These are phyloP conservation scores for Chytridium lagenaria DNA, from an alignment of 371 early-diverging fungal genomes.

Conservation along the genomic window DNA sequence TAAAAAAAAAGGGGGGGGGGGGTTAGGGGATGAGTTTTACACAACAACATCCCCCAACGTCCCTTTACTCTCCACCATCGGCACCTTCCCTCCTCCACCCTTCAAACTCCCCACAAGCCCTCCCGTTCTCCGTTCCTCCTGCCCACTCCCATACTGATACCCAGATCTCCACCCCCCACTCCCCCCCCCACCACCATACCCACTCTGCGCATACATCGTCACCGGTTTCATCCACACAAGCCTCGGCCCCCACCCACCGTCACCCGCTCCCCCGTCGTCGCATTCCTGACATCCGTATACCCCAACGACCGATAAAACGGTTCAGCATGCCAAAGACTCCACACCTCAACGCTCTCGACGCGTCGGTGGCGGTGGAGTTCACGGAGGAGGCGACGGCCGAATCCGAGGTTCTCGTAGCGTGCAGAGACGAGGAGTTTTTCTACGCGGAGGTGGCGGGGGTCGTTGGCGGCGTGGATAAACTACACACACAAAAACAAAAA, in stretches of 20 bases:
- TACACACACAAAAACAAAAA: background rate
- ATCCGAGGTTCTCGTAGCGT: constrained; percentile 35
- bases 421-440: constrained; percentile 39
- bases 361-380: constrained; percentile 37
- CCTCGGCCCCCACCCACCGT: constrained; percentile 37
- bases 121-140: no score
- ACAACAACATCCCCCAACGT: no score
- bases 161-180: no score
- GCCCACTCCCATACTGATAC: no score
- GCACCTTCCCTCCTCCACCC: no score
- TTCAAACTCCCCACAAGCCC: no score
- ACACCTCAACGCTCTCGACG: constrained; percentile 38
- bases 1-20: no score
- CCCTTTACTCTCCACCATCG: no score
- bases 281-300: constrained; percentile 27
- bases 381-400: constrained; percentile 32
- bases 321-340: constrained; percentile 44
- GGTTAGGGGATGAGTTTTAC: no score
- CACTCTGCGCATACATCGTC: no score
- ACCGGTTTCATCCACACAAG: constrained; percentile 33
- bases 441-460: constrained; percentile 35
- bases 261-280: constrained; percentile 24
- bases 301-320: constrained; percentile 37
- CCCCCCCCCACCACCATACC: no score
- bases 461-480: constrained; percentile 15